Percentiles rank a stretch among this genome's conserved stretches.
These are phyloP conservation scores for Excoecaria cochinchinensis DNA, from an alignment of 345 rosid species.

Conservation along the genomic window DNA sequence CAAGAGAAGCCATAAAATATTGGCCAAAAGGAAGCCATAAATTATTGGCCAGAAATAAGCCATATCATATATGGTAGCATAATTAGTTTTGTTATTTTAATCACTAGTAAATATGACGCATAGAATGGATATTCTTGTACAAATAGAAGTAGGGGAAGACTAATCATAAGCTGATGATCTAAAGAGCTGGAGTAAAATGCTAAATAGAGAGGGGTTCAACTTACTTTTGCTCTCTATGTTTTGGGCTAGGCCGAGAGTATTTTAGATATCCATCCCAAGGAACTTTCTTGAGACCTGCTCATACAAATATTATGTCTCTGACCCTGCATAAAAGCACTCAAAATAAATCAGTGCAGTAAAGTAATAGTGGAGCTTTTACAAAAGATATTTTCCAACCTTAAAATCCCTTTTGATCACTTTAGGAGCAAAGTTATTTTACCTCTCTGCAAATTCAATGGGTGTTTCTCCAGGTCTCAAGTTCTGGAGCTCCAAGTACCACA, in stretches of 20 bases:
- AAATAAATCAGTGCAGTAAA: slow-evolving; percentile 6
- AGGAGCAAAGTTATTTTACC: slow-evolving; percentile 39
- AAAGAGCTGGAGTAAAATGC: too few species aligned
- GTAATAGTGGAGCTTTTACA: not conserved
- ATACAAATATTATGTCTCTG: slow-evolving; percentile 77
- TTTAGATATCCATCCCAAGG: slow-evolving; percentile 99
- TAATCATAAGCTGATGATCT: not conserved
- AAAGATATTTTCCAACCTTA: not conserved
- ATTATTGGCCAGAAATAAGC: not conserved
- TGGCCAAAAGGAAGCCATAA: too few species aligned
- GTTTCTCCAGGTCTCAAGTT: slow-evolving; percentile 82
- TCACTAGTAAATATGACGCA: not conserved
- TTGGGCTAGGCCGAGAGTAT: slow-evolving; percentile 91
- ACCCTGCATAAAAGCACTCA: slow-evolving; percentile 52
- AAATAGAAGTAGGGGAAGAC: not conserved
- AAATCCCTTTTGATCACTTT: not conserved
- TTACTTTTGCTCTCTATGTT: slow-evolving; percentile 95
- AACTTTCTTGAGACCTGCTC: slow-evolving; percentile 93
- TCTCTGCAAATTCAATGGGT: slow-evolving; percentile 94
- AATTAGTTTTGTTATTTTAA: not conserved
- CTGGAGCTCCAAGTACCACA: slow-evolving; percentile 98
- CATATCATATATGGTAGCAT: not conserved
- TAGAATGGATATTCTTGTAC: too few species aligned
- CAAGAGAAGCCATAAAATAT: not conserved
- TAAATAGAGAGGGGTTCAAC: slow-evolving; percentile 13